Conservation (phyloP, 495 filamentous ascomycete species). For the Podospora didyma region DNA sequence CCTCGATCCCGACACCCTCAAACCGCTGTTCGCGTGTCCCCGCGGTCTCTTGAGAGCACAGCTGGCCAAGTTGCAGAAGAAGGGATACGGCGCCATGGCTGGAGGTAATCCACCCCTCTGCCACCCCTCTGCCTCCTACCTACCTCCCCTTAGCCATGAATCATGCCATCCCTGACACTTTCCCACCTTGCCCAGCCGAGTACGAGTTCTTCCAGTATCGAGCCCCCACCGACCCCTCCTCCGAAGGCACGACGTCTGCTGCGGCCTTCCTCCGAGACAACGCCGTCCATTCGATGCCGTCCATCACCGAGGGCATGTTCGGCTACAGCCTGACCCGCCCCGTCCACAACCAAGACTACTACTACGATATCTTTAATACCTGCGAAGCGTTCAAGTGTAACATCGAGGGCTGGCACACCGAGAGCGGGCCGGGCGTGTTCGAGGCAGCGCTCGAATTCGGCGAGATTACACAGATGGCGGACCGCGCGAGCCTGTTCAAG, state of each 20-base stretch:
- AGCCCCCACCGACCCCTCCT: slow-evolving; percentile 50
- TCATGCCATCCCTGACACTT: slow-evolving; percentile 6
- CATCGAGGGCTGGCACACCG: slow-evolving; percentile 97
- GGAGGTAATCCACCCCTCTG: slow-evolving; percentile 82
- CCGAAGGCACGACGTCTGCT: slow-evolving; percentile 62
- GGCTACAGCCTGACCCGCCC: slow-evolving; percentile 93
- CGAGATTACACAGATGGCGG: slow-evolving; percentile 82
- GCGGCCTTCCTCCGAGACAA: slow-evolving; percentile 72
- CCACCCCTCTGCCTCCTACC: too few relatives aligned
- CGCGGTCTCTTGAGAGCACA: slow-evolving; percentile 67
- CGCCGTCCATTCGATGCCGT: slow-evolving; percentile 63
- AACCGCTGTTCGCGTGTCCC: slow-evolving; percentile 77
- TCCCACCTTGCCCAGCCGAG: slow-evolving; percentile 58
- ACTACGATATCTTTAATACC: slow-evolving; percentile 82
- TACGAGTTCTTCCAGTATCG: slow-evolving; percentile 97
- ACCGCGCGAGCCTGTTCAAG: slow-evolving; percentile 90
- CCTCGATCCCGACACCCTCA: slow-evolving; percentile 64
- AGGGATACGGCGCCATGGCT: slow-evolving; percentile 80
- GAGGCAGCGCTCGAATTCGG: slow-evolving; percentile 90
- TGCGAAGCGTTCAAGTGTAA: slow-evolving; percentile 77
- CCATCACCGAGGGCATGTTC: slow-evolving; percentile 95
- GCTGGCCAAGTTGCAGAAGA: slow-evolving; percentile 59
- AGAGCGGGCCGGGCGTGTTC: slow-evolving; percentile 92
- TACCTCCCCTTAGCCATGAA: too few relatives aligned
- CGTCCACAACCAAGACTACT: slow-evolving; percentile 90